Evolutionary conservation across 139 green algal genomes (phyloP), one percentile per base, ranked within the genome.

Genomic region (Chlamydomonas applanata): DNA sequence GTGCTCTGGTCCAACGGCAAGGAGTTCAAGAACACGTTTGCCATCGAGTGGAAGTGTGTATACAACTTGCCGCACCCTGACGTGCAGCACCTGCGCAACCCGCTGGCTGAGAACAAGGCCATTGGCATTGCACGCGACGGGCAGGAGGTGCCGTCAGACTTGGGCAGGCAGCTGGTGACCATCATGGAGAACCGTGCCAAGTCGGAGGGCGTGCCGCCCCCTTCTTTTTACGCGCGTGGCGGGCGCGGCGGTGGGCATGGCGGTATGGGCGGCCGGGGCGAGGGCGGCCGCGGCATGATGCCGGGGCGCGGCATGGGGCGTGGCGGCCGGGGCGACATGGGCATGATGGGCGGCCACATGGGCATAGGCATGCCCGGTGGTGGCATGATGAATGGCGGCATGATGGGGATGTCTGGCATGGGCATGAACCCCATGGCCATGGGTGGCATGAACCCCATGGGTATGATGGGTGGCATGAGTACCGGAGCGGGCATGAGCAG

Each of bases 71-170:
- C 79, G 1, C 82, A 84, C 30, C 24, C 34, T 5, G 72, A 81
- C 27, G 78, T 83, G 0, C 52, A 86, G 24, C 67, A 85, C 32
- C 74, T 93, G 36, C 63, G 40, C 22, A 95, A 95, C 76, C 84
- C 87, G 1, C 52, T 90, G 65, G 92, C 94, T 63, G 83, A 90
- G 34, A 81, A 79, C 75, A 91, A 89, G 78, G 79, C 86, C 1
- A 79, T 95, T 0, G 65, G 79, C 2, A 84, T 90, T 45, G 83
- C 79, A 30, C 74, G 80, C 3, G 89, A 95, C 63, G 86, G 90
- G 14, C 85, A 89, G 35, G 90, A 95, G 81, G 34, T 95, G 25
- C 84, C 87, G 2, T 33, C 69, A 29, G 77, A 89, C 4, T 56
- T 91, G 60, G 90, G 89, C 0, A 76, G 85, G 49, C 57, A 80